Base-by-base conservation (phyloP, 23 red algal genomes). In the Gracilariopsis chorda region DNA sequence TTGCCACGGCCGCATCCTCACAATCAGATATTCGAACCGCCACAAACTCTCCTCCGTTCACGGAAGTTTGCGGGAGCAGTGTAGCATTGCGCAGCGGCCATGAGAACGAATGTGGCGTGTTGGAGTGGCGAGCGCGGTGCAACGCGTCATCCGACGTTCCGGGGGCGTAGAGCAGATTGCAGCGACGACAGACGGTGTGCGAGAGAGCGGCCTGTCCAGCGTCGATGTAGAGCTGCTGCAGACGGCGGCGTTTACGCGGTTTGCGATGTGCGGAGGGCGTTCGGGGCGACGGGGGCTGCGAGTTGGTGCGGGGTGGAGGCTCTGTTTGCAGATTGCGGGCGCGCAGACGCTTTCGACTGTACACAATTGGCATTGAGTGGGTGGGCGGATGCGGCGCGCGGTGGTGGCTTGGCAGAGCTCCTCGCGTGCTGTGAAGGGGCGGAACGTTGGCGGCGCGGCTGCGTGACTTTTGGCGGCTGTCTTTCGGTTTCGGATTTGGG, bases 271-370 rank as follows among this genome's bases (percentile, higher is more conserved):
- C 28, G n/a, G n/a, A n/a, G n/a, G n/a, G n/a, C n/a, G n/a, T n/a
- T n/a, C n/a, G 58, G 58, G 58, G 9, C 7, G 58, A 30, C 20
- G 33, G 78, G 19, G n/a, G 78, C 27, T 34, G 55, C 29, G 48
- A 7, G 7, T 12, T 13, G 41, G 16, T 48, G 39, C 35, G 78
- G 33, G 78, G 55, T 19, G 7, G 52, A 1, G 49, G 34, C 6
- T 62, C 25, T 36, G 10, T 17, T 7, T 46, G 40, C 1, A 23
- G 82, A 20, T 25, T 20, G 35, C 40, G 64, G 53, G 82, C 65
- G 42, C 82, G 82, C 6, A 70, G 65, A 36, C 82, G 82, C 44
- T 87, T 87, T 29, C 82, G n/a, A 35, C 60, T 69, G 82, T 87
- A 87, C 12, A 87, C 82, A 19, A 58, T 87, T 27, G 82, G 82